These are phyloP conservation scores for Inonotus obliquus DNA, from an alignment of 1,284 basidiomycete genomes.

Conservation along the genomic window DNA sequence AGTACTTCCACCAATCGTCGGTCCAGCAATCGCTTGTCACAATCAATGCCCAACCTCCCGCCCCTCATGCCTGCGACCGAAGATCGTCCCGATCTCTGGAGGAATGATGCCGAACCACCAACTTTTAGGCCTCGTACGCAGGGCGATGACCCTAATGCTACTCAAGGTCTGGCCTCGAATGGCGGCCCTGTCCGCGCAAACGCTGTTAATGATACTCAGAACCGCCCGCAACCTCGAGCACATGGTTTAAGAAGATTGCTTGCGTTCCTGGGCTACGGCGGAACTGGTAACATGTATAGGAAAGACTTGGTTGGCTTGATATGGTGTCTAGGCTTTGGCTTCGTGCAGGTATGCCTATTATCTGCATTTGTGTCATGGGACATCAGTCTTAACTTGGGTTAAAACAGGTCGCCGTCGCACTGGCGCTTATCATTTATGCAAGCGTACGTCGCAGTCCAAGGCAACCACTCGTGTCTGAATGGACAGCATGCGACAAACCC, in stretches of 20 bases:
- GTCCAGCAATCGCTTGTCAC: background rate
- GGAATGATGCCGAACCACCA: background rate
- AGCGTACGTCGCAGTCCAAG: conserved; percentile 47
- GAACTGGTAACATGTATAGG: conserved; percentile 48
- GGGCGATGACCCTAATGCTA: background rate
- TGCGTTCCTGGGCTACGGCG: conserved; percentile 55
- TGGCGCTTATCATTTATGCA: conserved; percentile 48
- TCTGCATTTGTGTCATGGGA: background rate
- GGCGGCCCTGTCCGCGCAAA: background rate
- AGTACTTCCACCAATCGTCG: background rate
- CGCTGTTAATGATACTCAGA: background rate
- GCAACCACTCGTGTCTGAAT: conserved; percentile 45
- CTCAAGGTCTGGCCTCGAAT: background rate
- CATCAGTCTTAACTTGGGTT: background rate
- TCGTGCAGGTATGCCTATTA: conserved; percentile 48
- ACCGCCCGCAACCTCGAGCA: background rate
- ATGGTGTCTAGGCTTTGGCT: conserved; percentile 49
- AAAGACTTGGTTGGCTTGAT: conserved; percentile 54
- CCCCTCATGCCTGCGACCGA: conserved; percentile 1
- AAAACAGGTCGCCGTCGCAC: conserved; percentile 47
- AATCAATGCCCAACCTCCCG: background rate
- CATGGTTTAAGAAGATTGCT: conserved; percentile 27
- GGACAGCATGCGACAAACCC: conserved; percentile 61
- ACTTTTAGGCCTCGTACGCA: background rate
- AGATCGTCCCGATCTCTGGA: conserved; percentile 9